A percentile compares a stretch with the other conserved stretches of the same genome.
Conservation (phyloP, 176 grass and related monocot genomes). For the Rhynchospora breviuscula region DNA sequence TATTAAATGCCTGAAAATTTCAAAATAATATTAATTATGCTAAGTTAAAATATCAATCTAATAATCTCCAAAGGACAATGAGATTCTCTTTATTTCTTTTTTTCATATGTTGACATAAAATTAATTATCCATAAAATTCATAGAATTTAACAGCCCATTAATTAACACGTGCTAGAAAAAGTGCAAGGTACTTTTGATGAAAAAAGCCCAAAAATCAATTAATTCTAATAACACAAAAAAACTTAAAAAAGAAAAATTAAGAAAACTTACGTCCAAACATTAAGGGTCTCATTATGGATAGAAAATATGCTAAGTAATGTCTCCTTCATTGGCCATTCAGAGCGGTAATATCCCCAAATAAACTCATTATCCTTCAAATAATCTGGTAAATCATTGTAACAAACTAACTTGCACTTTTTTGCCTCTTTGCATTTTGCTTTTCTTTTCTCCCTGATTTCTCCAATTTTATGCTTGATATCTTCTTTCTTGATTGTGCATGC, state of each 20-base stretch:
- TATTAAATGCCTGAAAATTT: conserved; percentile 56
- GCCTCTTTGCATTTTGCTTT: not conserved
- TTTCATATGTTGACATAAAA: not conserved
- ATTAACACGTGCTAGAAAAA: not conserved
- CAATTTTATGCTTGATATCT: not conserved
- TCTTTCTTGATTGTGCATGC: conserved; percentile 15
- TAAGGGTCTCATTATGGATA: conserved; percentile 88
- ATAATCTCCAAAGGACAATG: not conserved
- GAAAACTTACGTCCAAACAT: conserved; percentile 70
- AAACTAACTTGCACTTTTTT: conserved; percentile 39
- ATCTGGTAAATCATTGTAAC: conserved; percentile 45
- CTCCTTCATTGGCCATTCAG: conserved; percentile 80
- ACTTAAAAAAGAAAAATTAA: no score
- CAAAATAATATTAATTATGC: not conserved
- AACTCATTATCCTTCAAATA: conserved; percentile 92
- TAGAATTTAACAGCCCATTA: not conserved
- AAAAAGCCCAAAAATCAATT: not conserved
- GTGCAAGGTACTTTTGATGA: not conserved
- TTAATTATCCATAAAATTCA: not conserved
- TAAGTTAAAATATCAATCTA: no score
- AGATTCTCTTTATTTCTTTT: not conserved
- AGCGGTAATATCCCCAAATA: conserved; percentile 60
- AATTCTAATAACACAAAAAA: not conserved
- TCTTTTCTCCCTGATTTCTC: conserved; percentile 15
- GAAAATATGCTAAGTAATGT: conserved; percentile 74